Conservation (phyloP, 2,329 filamentous ascomycete genomes). For the Fusarium caatingaense region DNA sequence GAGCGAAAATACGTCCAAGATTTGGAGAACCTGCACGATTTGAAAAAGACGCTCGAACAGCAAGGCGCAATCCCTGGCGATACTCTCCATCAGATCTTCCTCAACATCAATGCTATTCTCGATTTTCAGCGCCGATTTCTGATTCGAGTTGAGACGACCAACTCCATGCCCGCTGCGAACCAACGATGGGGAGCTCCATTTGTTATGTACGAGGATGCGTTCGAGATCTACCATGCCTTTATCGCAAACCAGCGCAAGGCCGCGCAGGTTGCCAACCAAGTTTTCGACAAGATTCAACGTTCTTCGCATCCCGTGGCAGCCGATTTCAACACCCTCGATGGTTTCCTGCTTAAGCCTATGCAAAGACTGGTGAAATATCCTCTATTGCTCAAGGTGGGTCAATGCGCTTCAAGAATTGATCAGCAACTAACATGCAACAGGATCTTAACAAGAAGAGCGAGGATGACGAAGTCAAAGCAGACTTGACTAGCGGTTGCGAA, state of each 20-base stretch:
- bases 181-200: conserved; percentile 98
- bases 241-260: conserved; percentile 97
- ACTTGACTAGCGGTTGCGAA: conserved; percentile 81
- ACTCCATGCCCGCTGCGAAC: conserved; percentile 77
- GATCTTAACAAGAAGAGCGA: conserved; percentile 89
- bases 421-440: conserved; percentile 59
- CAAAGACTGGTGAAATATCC: conserved; percentile 96
- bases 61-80: conserved; percentile 90
- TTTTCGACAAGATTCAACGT: conserved; percentile 86
- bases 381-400: conserved; percentile 80
- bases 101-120: conserved; percentile 93
- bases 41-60: conserved; percentile 91
- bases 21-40: conserved; percentile 89
- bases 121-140: conserved; percentile 96
- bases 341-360: conserved; percentile 96
- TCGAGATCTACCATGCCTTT: conserved; percentile 95
- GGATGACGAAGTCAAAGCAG: conserved; percentile 74
- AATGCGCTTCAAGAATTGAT: conserved; percentile 4
- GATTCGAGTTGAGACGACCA: conserved; percentile 95
- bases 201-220: conserved; percentile 83
- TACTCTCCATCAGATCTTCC: conserved; percentile 91
- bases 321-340: conserved; percentile 87
- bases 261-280: conserved; percentile 82
- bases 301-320: conserved; percentile 84
- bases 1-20: conserved; percentile 99